Evolutionary conservation across 2,329 filamentous ascomycete genomes (phyloP).

Genomic region (Geoglossum cookeanum): DNA sequence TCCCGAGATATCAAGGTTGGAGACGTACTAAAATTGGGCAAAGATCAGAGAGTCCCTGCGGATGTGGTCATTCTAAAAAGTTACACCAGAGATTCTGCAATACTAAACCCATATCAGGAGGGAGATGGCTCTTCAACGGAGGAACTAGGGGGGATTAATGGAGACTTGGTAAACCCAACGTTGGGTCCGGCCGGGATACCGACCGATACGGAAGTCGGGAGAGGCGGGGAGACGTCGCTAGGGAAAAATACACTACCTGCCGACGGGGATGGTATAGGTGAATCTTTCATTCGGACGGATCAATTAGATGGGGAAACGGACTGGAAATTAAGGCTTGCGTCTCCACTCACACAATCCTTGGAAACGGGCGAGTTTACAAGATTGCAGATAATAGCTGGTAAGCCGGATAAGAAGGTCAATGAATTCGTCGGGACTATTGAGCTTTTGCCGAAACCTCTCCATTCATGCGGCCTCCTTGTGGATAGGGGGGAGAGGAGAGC

Average conservation of each 20-base stretch:
- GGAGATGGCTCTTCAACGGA: conserved; percentile 1
- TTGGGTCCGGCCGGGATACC: neutral
- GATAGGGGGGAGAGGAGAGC: neutral
- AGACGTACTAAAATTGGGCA: conserved; percentile 81
- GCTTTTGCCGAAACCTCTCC: conserved; percentile 35
- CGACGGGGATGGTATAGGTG: conserved; percentile 34
- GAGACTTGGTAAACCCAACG: neutral
- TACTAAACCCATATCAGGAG: neutral
- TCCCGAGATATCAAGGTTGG: conserved; percentile 83
- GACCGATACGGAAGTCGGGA: neutral
- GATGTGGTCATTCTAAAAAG: conserved; percentile 90
- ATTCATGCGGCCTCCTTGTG: conserved; percentile 20
- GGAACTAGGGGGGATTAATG: conserved; percentile 10
- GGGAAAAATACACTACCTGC: conserved; percentile 7
- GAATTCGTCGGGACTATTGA: conserved; percentile 85
- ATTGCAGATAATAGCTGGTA: conserved; percentile 57
- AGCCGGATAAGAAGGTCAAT: conserved; percentile 85
- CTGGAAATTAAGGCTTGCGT: conserved; percentile 87
- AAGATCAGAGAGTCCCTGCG: conserved; percentile 83
- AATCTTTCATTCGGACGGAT: conserved; percentile 94
- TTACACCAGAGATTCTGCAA: conserved; percentile 30
- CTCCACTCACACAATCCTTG: conserved; percentile 66
- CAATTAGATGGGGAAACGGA: conserved; percentile 96
- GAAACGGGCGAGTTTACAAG: conserved; percentile 47
- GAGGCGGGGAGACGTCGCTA: neutral